Conservation (phyloP, 2,329 filamentous ascomycete species). For the Teratosphaeriaceae sp. region DNA sequence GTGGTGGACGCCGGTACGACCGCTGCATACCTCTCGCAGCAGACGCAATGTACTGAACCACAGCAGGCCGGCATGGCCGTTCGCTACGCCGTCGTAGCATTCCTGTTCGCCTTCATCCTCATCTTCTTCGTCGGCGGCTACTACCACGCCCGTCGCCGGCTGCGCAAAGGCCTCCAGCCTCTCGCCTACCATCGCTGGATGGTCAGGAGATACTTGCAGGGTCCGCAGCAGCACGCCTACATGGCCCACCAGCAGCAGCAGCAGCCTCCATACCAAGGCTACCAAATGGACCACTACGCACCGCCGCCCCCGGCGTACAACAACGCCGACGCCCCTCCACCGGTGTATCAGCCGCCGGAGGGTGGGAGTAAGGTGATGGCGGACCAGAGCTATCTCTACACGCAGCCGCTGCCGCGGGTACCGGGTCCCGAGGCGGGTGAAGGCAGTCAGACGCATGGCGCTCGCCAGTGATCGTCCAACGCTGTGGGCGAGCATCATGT, state of each 20-base stretch:
- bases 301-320: conserved; percentile 31
- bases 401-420: conserved; percentile 6
- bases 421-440: conserved; percentile 13
- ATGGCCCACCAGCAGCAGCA: neutral
- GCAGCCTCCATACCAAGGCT: conserved; percentile 15
- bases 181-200: conserved; percentile 59
- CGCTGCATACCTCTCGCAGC: neutral
- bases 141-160: conserved; percentile 60
- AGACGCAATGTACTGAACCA: neutral
- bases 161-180: conserved; percentile 59
- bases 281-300: conserved; percentile 23
- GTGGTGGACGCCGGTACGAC: conserved; percentile 23
- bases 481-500: neutral
- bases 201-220: conserved; percentile 11
- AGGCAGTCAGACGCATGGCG: conserved; percentile 5
- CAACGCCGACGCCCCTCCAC: conserved; percentile 24
- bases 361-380: conserved; percentile 29
- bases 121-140: conserved; percentile 62
- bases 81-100: conserved; percentile 64
- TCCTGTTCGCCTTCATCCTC: conserved; percentile 52
- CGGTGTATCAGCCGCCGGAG: conserved; percentile 29
- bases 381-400: conserved; percentile 24
- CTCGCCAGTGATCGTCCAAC: conserved; percentile 5
- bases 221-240: conserved; percentile 1
- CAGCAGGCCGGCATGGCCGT: conserved; percentile 31